A percentile compares a stretch with the other conserved stretches of the same genome.
Evolutionary conservation across 2,329 filamentous ascomycete genomes (phyloP).

Genomic region (Aspergillus sp.): DNA sequence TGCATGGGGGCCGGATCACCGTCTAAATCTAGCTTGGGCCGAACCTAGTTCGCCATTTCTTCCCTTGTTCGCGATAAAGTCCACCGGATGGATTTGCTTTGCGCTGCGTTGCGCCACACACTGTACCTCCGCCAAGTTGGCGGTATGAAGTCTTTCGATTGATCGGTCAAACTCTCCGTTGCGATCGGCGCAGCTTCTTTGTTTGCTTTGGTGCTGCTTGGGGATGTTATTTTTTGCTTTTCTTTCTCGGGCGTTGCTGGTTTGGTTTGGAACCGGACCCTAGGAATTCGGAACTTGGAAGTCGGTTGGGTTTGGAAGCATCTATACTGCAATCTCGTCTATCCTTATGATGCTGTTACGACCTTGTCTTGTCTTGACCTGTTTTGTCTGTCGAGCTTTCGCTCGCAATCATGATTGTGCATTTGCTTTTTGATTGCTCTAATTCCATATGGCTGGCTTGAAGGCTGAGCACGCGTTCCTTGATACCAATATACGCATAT

Average conservation of each 20-base stretch:
- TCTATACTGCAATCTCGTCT: background rate
- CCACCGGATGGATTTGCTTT: background rate
- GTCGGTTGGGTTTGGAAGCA: background rate
- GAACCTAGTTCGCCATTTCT: background rate
- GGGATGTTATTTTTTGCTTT: background rate
- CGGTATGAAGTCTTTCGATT: background rate
- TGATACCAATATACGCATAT: background rate
- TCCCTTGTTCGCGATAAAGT: background rate
- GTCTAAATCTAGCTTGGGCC: constrained; percentile 19
- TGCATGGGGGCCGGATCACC: constrained; percentile 29
- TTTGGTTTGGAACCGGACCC: background rate
- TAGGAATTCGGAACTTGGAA: background rate
- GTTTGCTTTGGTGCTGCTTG: background rate
- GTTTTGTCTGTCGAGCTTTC: too few relatives aligned
- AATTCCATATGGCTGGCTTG: background rate
- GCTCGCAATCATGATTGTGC: background rate
- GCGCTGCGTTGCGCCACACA: background rate
- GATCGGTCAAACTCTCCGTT: background rate
- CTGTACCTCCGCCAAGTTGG: background rate
- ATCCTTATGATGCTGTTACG: background rate
- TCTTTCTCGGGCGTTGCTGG: background rate
- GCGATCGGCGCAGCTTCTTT: background rate
- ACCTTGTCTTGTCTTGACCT: background rate
- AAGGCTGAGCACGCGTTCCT: background rate
- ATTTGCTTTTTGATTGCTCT: background rate